Evolutionary conservation across 164 flowering plant genomes (phyloP).

Genomic region (Vitis rotundifolia): DNA sequence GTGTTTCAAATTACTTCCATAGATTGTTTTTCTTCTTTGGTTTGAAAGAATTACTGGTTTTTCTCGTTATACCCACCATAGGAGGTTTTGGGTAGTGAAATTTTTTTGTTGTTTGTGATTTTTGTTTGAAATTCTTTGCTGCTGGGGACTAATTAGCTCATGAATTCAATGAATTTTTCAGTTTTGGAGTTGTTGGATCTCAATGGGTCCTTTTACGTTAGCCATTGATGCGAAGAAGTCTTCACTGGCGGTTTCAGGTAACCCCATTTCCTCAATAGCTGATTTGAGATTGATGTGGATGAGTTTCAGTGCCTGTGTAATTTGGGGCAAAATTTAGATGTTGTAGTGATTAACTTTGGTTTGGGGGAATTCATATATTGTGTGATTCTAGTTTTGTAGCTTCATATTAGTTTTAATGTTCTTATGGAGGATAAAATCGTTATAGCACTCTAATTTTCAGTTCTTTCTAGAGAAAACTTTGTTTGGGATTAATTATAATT

Average conservation of each 20-base stretch:
- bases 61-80: too few relatives aligned
- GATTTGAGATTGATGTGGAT: background rate
- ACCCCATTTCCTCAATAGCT: background rate
- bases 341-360: background rate
- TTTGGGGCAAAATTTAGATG: background rate
- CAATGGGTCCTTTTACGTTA: conserved; percentile 47
- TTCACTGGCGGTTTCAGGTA: conserved; percentile 35
- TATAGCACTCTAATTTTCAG: background rate
- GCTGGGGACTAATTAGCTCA: background rate
- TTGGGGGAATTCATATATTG: background rate
- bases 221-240: conserved; percentile 42
- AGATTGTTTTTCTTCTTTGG: too few relatives aligned
- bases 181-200: background rate
- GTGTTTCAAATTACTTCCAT: too few relatives aligned
- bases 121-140: background rate
- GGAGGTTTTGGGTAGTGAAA: background rate
- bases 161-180: background rate
- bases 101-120: background rate
- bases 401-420: background rate
- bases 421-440: background rate
- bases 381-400: background rate
- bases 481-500: background rate
- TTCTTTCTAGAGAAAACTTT: background rate
- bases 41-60: too few relatives aligned
- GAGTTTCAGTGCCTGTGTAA: background rate